Conservation (phyloP, 441 rosid genomes). For the Corymbia calophylla region DNA sequence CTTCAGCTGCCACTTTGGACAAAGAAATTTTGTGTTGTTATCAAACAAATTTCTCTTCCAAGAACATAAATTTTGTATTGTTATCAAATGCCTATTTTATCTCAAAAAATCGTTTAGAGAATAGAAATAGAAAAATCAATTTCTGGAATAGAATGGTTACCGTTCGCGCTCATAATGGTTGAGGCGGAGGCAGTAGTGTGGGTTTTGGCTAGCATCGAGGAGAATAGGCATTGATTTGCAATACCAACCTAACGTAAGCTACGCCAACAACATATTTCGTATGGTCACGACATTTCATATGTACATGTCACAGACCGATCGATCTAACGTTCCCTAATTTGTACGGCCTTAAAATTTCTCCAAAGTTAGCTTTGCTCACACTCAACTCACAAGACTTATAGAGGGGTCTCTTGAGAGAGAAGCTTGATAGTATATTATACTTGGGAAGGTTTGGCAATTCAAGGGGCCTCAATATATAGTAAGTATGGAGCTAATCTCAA, state of each 20-base stretch:
- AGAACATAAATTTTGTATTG: too few species aligned
- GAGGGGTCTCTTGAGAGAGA: too few species aligned
- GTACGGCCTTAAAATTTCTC: rapidly evolving
- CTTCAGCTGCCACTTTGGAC: too few species aligned
- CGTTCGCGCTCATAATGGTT: neutral
- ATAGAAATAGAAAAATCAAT: too few species aligned
- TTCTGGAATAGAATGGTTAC: too few species aligned
- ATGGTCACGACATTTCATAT: neutral
- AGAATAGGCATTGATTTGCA: neutral
- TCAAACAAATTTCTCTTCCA: too few species aligned
- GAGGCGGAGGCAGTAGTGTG: neutral
- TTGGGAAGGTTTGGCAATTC: neutral
- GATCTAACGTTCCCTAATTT: too few species aligned
- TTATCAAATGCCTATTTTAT: too few species aligned
- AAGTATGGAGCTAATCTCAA: neutral
- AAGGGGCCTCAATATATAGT: too few species aligned
- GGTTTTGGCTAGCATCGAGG: neutral
- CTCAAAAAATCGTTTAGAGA: too few species aligned
- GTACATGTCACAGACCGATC: rapidly evolving
- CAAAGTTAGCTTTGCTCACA: neutral
- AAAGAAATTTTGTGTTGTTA: too few species aligned
- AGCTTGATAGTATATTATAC: neutral
- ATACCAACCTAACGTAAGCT: neutral
- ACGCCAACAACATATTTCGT: neutral
- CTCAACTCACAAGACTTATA: rapidly evolving